Evolutionary conservation across 768 basidiomycete genomes (phyloP).

Genomic region (Lentinus brumalis): DNA sequence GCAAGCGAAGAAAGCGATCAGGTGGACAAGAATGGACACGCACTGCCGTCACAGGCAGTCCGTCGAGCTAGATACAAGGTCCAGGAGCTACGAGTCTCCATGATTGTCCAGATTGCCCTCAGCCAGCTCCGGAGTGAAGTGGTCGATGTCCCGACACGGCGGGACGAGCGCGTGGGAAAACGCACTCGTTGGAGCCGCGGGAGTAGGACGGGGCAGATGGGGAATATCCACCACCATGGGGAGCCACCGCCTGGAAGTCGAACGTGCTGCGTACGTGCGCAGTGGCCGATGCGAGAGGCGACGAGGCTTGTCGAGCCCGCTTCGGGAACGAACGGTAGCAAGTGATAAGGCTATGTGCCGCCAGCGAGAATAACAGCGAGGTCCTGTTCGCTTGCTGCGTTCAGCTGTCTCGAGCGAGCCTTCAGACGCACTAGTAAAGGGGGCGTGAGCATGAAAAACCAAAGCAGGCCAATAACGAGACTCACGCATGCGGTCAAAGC

Average conservation of each 20-base stretch:
- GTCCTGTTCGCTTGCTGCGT: constrained; percentile 85
- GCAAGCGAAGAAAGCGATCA: background rate
- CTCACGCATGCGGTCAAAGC: constrained; percentile 90
- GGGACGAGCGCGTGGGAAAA: no score
- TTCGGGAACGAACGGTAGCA: background rate
- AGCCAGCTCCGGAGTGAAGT: no score
- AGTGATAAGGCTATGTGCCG: constrained; percentile 17
- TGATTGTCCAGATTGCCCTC: no score
- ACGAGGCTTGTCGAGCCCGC: background rate
- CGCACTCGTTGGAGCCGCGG: no score
- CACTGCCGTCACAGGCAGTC: no score
- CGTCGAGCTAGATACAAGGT: no score
- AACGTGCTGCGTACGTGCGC: background rate
- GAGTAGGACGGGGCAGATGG: no score
- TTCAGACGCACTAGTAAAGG: constrained; percentile 75
- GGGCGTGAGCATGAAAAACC: constrained; percentile 11
- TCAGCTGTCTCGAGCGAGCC: constrained; percentile 82
- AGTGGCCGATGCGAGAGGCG: background rate
- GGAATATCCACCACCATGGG: no score
- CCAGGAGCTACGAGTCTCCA: no score
- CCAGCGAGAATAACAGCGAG: constrained; percentile 66
- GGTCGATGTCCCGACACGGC: no score
- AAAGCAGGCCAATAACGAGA: constrained; percentile 22
- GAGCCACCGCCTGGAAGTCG: no score
- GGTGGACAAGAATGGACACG: background rate